Evolutionary conservation across 1,139 yeast genomes (phyloP), one percentile per base, ranked within the genome.

Genomic region (Groenewaldozyma sp.): DNA sequence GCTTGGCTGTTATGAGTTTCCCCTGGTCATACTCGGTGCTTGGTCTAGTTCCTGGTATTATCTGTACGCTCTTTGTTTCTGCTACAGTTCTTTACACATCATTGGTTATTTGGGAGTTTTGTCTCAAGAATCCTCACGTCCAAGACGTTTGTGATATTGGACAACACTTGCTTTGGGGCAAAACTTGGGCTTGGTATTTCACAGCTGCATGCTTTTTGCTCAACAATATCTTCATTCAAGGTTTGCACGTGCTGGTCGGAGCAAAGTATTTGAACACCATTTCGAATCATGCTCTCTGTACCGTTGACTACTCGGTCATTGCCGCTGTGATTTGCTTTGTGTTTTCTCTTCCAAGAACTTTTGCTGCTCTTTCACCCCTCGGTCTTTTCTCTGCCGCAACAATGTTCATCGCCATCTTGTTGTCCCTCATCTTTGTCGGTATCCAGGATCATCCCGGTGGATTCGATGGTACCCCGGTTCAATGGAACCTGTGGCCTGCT

Each of bases 21-120:
- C 82, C 82, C 0, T 73, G 79, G 78, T 71, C 79, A 4, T 76
- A 71, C 51, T 71, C 78, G 1, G 75, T 74, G 2, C 59, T 76
- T 24, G 81, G 82, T 0, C 56, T 75, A 19, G 70, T 75, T 1
- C 78, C 79, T 1, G 82, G 81, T 0, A 57, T 75, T 19, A 70
- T 76, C 27, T 54, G 75, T 39, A 76, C 81, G 0, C 65, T 67
- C 1, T 68, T 68, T 38, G 74, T 75, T 4, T 67, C 79, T 2
- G 48, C 67, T 14, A 67, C 73, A 5, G 74, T 72, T 28, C 58
- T 73, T 28, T 75, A 75, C 57, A 75, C 81, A 1, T 78, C 79
- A 4, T 56, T 69, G 31, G 71, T 64, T 36, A 65, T 76, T 42
- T 65, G 71, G 42, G 78, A 75, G 45, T 76, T 70, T 51, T 75